phyloP scores from a whole-genome alignment of 2,329 filamentous ascomycete genomes.

The Lachnellula suecica region DNA sequence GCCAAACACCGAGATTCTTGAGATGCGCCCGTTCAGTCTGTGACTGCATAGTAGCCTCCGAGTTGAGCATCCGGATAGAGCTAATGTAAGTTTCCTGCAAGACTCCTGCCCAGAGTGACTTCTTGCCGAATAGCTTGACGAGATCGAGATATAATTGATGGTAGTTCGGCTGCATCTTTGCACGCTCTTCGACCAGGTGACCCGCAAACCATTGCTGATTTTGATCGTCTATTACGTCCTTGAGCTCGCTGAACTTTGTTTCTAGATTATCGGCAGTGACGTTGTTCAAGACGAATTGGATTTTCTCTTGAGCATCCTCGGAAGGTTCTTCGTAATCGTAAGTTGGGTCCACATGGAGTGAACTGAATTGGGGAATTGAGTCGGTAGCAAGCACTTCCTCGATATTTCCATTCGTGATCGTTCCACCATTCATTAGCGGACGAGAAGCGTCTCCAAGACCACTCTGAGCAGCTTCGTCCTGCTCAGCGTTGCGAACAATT shows the following conservation, averaged over 20 bases:
- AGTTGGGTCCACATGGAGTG: slow-evolving; percentile 74
- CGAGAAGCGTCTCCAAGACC: slow-evolving; percentile 49
- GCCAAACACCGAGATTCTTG: slow-evolving; percentile 92
- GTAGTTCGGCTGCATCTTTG: slow-evolving; percentile 96
- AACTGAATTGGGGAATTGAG: slow-evolving; percentile 70
- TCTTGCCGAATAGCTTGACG: slow-evolving; percentile 78
- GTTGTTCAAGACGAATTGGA: slow-evolving; percentile 95
- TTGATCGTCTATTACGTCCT: slow-evolving; percentile 72
- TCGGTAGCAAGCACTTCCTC: slow-evolving; percentile 63
- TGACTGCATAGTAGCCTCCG: slow-evolving; percentile 81
- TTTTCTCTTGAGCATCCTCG: slow-evolving; percentile 84
- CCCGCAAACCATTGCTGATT: slow-evolving; percentile 96
- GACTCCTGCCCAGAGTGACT: slow-evolving; percentile 81
- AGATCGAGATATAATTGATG: slow-evolving; percentile 91
- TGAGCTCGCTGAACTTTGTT: slow-evolving; percentile 79
- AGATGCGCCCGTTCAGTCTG: slow-evolving; percentile 82
- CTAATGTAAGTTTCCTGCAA: slow-evolving; percentile 89
- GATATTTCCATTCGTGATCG: slow-evolving; percentile 66
- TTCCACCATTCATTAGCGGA: slow-evolving; percentile 42
- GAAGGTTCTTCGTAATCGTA: slow-evolving; percentile 77
- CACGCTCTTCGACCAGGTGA: slow-evolving; percentile 92
- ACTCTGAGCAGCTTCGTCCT: slow-evolving; percentile 57
- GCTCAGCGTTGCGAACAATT: slow-evolving; percentile 65
- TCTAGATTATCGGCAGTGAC: slow-evolving; percentile 87
- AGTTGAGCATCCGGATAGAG: slow-evolving; percentile 83